phyloP scores from a whole-genome alignment of 2,329 filamentous ascomycete species.

The Talaromyces sp. region DNA sequence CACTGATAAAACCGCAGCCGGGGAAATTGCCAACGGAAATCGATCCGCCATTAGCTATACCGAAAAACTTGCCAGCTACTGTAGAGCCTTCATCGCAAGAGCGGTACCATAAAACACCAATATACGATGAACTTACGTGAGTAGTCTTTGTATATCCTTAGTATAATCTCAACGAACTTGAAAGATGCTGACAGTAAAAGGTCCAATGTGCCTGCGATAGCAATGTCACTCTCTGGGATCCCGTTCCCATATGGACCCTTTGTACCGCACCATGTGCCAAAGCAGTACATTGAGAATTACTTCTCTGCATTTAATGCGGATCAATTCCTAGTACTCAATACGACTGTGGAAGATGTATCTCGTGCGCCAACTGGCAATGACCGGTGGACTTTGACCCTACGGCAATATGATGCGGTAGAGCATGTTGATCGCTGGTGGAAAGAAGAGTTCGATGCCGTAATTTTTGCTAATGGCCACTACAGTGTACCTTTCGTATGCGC shows the following conservation, averaged over 20 bases:
- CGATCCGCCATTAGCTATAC: conserved; percentile 25
- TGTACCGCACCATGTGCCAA: conserved; percentile 50
- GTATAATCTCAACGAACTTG: background rate
- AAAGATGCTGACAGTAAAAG: conserved; percentile 11
- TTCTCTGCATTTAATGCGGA: conserved; percentile 49
- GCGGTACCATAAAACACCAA: conserved; percentile 29
- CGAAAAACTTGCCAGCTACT: conserved; percentile 19
- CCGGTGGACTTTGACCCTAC: conserved; percentile 49
- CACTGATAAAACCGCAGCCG: conserved; percentile 17
- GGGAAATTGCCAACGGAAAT: conserved; percentile 26
- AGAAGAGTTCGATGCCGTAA: conserved; percentile 54
- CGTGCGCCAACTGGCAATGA: conserved; percentile 46
- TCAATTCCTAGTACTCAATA: conserved; percentile 40
- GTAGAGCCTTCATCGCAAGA: conserved; percentile 21
- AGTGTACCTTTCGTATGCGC: conserved; percentile 48
- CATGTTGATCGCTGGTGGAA: conserved; percentile 52
- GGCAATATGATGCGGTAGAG: conserved; percentile 24
- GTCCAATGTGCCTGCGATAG: conserved; percentile 35
- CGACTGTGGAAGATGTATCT: conserved; percentile 53
- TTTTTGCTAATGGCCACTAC: conserved; percentile 55
- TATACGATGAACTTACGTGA: conserved; percentile 30
- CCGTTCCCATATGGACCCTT: conserved; percentile 54
- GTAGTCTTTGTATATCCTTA: background rate
- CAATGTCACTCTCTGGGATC: conserved; percentile 45
- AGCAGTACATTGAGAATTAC: conserved; percentile 53